A percentile compares a stretch with the other conserved stretches of the same genome.
phyloP scores from a whole-genome alignment of 1,139 yeast species.

The Candida glucosophila region DNA sequence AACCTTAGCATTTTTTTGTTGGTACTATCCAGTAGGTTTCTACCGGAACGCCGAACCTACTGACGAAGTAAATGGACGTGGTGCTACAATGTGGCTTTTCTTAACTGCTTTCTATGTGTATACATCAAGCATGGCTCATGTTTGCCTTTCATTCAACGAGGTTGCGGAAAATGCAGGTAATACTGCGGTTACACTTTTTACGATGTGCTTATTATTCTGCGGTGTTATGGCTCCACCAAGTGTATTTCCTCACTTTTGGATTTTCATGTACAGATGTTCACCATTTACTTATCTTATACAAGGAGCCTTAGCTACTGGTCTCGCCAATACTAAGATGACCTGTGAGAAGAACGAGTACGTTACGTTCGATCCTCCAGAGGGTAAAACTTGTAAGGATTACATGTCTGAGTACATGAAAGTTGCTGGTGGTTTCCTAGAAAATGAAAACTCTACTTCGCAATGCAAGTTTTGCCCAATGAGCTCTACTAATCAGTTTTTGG shows the following conservation, averaged over 20 bases:
- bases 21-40: conserved; percentile 36
- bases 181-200: conserved; percentile 51
- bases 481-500: conserved; percentile 44
- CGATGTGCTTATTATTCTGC: conserved; percentile 67
- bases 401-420: conserved; percentile 33
- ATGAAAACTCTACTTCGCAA: conserved; percentile 30
- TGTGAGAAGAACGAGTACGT: conserved; percentile 22
- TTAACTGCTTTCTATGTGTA: conserved; percentile 49
- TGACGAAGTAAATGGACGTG: conserved; percentile 33
- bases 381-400: conserved; percentile 46
- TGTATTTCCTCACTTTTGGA: conserved; percentile 41
- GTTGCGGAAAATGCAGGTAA: conserved; percentile 72
- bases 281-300: conserved; percentile 58
- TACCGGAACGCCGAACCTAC: conserved; percentile 25
- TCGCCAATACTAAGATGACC: conserved; percentile 15
- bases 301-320: conserved; percentile 17
- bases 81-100: conserved; percentile 60
- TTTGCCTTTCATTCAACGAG: conserved; percentile 54
- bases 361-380: conserved; percentile 30
- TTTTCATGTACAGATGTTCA: conserved; percentile 54
- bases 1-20: conserved; percentile 27
- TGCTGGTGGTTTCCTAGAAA: conserved; percentile 44
- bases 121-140: conserved; percentile 57
- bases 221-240: conserved; percentile 67
- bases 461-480: conserved; percentile 47